Conservation (phyloP, 1,284 basidiomycete genomes). For the Cryptococcus sp. region DNA sequence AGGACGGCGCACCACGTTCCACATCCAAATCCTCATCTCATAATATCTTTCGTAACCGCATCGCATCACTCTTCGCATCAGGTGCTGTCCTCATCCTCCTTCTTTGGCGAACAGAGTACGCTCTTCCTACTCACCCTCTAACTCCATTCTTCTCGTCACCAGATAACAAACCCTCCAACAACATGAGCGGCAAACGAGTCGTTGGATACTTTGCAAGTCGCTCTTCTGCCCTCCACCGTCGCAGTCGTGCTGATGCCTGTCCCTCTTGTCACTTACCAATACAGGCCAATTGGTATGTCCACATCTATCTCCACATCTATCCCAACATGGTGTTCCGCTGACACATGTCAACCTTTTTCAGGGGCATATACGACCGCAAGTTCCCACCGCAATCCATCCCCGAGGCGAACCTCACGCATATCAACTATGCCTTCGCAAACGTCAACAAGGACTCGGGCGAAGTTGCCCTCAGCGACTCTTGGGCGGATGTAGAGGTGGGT, state of each 20-base stretch:
- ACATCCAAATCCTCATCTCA: too few relatives aligned
- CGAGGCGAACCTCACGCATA: constrained; percentile 67
- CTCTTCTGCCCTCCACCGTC: too few relatives aligned
- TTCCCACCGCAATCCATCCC: constrained; percentile 72
- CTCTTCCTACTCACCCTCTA: not conserved
- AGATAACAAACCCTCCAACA: not conserved
- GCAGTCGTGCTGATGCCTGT: too few relatives aligned
- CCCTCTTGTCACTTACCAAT: too few relatives aligned
- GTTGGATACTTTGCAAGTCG: constrained; percentile 30
- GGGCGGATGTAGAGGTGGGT: constrained; percentile 75
- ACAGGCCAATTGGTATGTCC: too few relatives aligned
- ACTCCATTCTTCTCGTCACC: not conserved
- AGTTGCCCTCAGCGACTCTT: constrained; percentile 73
- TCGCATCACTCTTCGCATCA: too few relatives aligned
- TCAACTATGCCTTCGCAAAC: constrained; percentile 89
- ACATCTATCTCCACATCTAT: too few relatives aligned
- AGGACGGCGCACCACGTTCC: too few relatives aligned
- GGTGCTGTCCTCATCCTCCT: too few relatives aligned
- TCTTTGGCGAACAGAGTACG: too few relatives aligned
- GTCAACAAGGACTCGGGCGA: constrained; percentile 66
- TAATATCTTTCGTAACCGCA: too few relatives aligned
- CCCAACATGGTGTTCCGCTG: not conserved
- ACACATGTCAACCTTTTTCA: constrained; percentile 11
- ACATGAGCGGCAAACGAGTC: constrained; percentile 14
- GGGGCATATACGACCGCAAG: constrained; percentile 95